Conservation (phyloP, 345 rosid genomes). For the Ceriops zippeliana region DNA sequence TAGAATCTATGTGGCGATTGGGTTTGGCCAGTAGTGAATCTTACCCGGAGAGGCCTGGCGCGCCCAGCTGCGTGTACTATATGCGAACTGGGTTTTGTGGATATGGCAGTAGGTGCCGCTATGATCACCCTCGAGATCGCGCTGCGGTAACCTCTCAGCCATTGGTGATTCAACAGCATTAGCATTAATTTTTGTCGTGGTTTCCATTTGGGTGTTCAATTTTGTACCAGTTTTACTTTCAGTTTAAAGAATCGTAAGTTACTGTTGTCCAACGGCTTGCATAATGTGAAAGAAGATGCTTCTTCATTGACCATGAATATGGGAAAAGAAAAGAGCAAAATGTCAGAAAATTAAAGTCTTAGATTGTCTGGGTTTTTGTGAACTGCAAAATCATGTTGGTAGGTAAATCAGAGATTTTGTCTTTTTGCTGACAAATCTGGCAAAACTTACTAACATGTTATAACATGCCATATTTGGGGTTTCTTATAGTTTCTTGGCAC, state of each 20-base stretch:
- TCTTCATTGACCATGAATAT: not conserved
- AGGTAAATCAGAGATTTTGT: not conserved
- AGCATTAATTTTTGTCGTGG: no score
- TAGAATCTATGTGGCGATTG: slow-evolving; percentile 24
- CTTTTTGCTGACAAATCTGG: not conserved
- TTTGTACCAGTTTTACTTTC: no score
- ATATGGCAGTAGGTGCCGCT: slow-evolving; percentile 28
- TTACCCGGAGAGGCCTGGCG: slow-evolving; percentile 29
- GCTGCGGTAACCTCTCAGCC: not conserved
- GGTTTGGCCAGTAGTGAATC: slow-evolving; percentile 17
- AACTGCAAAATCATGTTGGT: not conserved
- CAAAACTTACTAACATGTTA: not conserved
- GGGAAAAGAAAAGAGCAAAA: not conserved
- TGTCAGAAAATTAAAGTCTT: not conserved
- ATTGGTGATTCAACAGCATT: no score
- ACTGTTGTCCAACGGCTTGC: no score
- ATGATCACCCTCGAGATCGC: slow-evolving; percentile 26
- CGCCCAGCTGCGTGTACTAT: slow-evolving; percentile 24
- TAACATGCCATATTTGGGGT: not conserved
- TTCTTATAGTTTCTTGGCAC: not conserved
- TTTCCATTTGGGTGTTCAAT: no score
- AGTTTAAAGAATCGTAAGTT: not conserved
- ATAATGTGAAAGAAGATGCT: not conserved
- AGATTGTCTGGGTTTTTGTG: not conserved
- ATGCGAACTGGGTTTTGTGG: slow-evolving; percentile 32